Evolutionary conservation across 495 filamentous ascomycete genomes (phyloP), one percentile per base, ranked within the genome.

Genomic region (Penicillium parvum): DNA sequence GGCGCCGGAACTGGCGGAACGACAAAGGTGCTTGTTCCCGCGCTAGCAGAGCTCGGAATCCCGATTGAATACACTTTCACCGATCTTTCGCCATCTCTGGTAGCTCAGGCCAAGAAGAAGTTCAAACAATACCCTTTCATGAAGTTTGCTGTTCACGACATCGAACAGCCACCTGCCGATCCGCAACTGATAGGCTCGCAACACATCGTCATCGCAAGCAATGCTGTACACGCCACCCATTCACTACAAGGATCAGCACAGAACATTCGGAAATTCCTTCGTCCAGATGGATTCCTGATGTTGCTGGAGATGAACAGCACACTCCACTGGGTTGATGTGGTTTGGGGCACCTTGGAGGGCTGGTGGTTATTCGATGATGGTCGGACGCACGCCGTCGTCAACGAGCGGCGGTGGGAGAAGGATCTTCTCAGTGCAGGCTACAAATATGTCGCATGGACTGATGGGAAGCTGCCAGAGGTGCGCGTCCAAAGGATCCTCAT

Each of bases 311-410:
- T 20, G 23, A 9, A 37, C 34, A 37, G 15, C 18, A 37, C 23
- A 37, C 19, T 4, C 19, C 34, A 2, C 34, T 37, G 5, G 57
- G 73, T 9, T n/a, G 74, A 80, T 37, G 37, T 80, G 18, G 59
- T 73, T 8, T 77, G 71, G 38, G 74, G 74, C 3, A 49, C 74
- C 5, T 60, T 78, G 0, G 67, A 74, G 14, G 74, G 75, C 5
- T 80, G 76, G 76, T 78, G 75, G 75, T 53, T 70, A 10, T 71
- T 72, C 11, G 62, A 65, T 3, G 75, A 80, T 47, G 73, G 74
- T 2, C 65, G 73, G 0, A 41, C 28, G 3, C 73, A 80, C 49
- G 72, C 72, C 0, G 40, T 78, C 5, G 53, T 61, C 0, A 40
- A 52, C 11, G 50, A 61, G 19, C 17, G 35, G 0, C 37, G 40